Evolutionary conservation across 495 filamentous ascomycete species (phyloP), one percentile per base, ranked within the genome.

Genomic region (Podospora bellae-mahoneyi): DNA sequence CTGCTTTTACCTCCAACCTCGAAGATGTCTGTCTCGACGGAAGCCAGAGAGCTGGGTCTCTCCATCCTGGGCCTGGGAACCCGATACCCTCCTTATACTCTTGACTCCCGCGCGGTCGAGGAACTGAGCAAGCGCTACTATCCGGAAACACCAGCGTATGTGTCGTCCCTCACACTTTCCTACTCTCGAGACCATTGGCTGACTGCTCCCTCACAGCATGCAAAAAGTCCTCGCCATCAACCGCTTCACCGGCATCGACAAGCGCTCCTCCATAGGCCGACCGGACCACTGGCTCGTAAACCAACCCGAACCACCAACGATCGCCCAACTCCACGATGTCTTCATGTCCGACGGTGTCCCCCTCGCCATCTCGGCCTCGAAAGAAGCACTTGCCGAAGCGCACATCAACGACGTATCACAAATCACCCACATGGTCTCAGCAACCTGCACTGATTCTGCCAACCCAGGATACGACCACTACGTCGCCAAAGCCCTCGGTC

Each of bases 401-500:
- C 77, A 79, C 18, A 75, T 85, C 10, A 77, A 77, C 30, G 68
- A 80, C 1, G 39, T 13, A 48, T 68, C 71, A 1, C 79, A 88
- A 10, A 85, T 90, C 64, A 91, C 88, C 26, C 89, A 90, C 72
- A 81, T 88, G 63, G 85, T 90, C 15, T 86, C 86, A 19, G 89
- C 88, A 0, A 90, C 88, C 23, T 88, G 86, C 65, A 91, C 88
- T 32, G 84, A 89, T 71, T 84, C 84, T n/a, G 88, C 87, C 27
- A 89, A 88, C 73, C 88, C 88, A 7, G 88, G 88, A 4, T 90
- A 86, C 71, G 88, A 90, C 75, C 85, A 88, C 68, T 87, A 79
- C 63, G 88, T 90, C 7, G 82, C 81, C 13, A 85, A 84, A 64
- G 74, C 81, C 44, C 74, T 91, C 18, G 84, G 84, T 0, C 76